A percentile compares a stretch with the other conserved stretches of the same genome.
Conservation (phyloP, 371 early-diverging fungal genomes). For the Lichtheimia ramosa region DNA sequence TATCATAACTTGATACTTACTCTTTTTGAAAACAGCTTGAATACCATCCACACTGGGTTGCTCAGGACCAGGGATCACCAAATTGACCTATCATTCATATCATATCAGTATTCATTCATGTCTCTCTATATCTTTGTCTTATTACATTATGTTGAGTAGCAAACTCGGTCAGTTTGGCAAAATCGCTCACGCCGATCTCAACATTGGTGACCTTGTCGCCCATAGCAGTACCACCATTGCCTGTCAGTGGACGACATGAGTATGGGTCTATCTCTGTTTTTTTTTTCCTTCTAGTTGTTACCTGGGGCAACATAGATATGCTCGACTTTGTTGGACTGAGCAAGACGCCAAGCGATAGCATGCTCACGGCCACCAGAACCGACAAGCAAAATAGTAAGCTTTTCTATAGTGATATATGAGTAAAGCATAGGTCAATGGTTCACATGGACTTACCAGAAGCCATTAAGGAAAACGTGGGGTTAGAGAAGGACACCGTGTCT, state of each 20-base stretch:
- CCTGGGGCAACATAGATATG: conserved; percentile 93
- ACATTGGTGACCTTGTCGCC: conserved; percentile 81
- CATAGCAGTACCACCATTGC: conserved; percentile 91
- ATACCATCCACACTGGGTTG: conserved; percentile 96
- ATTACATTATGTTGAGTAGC: conserved; percentile 77
- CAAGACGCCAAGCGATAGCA: conserved; percentile 91
- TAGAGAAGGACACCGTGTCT: too few relatives aligned
- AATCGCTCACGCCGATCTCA: conserved; percentile 69
- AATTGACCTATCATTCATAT: conserved; percentile 55
- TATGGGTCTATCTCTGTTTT: too few relatives aligned
- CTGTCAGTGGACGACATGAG: conserved; percentile 36
- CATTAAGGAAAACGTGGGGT: too few relatives aligned
- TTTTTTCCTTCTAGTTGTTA: conserved; percentile 34
- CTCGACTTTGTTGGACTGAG: conserved; percentile 73
- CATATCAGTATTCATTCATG: neutral
- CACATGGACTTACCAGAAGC: too few relatives aligned
- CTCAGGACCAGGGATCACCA: conserved; percentile 96
- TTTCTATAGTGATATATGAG: conserved; percentile 27
- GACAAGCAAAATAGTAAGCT: conserved; percentile 80
- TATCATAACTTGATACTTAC: too few relatives aligned
- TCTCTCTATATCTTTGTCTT: too few relatives aligned
- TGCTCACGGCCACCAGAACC: conserved; percentile 97
- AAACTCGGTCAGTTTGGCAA: conserved; percentile 76
- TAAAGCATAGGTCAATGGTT: too few relatives aligned
- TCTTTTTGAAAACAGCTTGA: conserved; percentile 76